phyloP scores from a whole-genome alignment of 768 basidiomycete genomes.

The Amanita molliuscula region DNA sequence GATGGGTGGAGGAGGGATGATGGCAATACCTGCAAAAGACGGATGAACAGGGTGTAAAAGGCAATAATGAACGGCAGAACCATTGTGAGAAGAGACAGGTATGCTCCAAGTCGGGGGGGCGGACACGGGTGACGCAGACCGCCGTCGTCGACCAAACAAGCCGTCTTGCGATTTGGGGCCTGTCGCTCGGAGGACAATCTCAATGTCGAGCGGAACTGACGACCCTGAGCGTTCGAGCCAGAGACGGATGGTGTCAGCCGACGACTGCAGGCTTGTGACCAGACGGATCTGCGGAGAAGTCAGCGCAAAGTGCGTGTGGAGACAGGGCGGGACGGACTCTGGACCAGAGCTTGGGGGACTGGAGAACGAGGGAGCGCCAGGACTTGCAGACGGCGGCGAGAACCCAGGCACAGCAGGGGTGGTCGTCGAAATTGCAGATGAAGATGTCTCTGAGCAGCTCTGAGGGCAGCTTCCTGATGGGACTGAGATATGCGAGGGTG shows the following conservation, averaged over 20 bases:
- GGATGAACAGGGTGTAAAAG: slow-evolving; percentile 11
- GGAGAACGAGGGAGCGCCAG: slow-evolving; percentile 57
- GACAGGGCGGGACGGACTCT: slow-evolving; percentile 39
- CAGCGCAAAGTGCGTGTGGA: slow-evolving; percentile 9
- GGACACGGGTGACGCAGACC: slow-evolving; percentile 20
- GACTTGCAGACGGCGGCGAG: slow-evolving; percentile 56
- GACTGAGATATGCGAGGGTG: slow-evolving; percentile 59
- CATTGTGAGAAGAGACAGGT: slow-evolving; percentile 19
- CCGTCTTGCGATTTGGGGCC: slow-evolving; percentile 15
- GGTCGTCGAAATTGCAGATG: slow-evolving; percentile 53
- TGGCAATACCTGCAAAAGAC: slow-evolving; percentile 15
- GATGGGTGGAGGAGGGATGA: slow-evolving; percentile 28
- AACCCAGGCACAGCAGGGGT: slow-evolving; percentile 70
- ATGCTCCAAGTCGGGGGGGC: slow-evolving; percentile 24
- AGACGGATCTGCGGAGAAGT: slow-evolving; percentile 49
- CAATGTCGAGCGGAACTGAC: slow-evolving; percentile 65
- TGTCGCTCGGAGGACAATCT: slow-evolving; percentile 59
- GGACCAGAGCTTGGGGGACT: slow-evolving; percentile 67
- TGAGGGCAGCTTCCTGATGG: slow-evolving; percentile 58
- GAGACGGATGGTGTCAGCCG: slow-evolving; percentile 70
- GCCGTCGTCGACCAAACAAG: slow-evolving; percentile 17
- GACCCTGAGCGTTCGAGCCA: slow-evolving; percentile 77
- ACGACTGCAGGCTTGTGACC: slow-evolving; percentile 55
- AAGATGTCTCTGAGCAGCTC: slow-evolving; percentile 73
- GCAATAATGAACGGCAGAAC: slow-evolving; percentile 14